A percentile compares a stretch with the other conserved stretches of the same genome.
phyloP scores from a whole-genome alignment of 1,284 basidiomycete species.

The Pyrrhoderma noxium region DNA sequence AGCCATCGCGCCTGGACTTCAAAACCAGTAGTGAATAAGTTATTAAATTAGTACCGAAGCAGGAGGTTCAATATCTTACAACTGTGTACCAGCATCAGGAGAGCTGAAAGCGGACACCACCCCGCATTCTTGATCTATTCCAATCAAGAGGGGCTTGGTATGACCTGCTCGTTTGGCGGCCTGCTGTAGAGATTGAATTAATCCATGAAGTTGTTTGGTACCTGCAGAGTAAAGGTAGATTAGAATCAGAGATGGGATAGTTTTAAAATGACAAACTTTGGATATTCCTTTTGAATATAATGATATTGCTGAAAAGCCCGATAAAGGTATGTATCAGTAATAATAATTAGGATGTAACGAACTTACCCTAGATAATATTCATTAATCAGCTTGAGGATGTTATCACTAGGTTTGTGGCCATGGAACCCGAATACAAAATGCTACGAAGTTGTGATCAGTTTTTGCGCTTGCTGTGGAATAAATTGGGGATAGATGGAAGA shows the following conservation, averaged over 20 bases:
- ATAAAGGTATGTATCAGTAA: not conserved
- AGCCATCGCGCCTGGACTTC: constrained; percentile 67
- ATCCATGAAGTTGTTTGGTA: constrained; percentile 39
- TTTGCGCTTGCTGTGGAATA: not conserved
- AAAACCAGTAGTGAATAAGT: too few relatives aligned
- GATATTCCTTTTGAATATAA: constrained; percentile 63
- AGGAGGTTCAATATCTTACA: constrained; percentile 35
- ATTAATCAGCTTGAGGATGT: constrained; percentile 48
- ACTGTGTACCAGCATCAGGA: constrained; percentile 49
- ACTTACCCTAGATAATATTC: constrained; percentile 54
- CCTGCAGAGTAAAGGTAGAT: constrained; percentile 31
- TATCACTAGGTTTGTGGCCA: constrained; percentile 43
- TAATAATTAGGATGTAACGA: not conserved
- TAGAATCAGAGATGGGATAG: not conserved
- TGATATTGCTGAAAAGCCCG: constrained; percentile 36
- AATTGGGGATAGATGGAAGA: not conserved
- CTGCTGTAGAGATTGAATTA: constrained; percentile 44
- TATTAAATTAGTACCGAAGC: not conserved
- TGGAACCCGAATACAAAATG: constrained; percentile 68
- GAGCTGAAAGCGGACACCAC: constrained; percentile 55
- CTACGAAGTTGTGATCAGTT: constrained; percentile 28
- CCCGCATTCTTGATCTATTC: constrained; percentile 70
- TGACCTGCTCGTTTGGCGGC: constrained; percentile 54
- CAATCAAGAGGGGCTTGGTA: constrained; percentile 48
- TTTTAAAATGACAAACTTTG: constrained; percentile 31